phyloP scores from a whole-genome alignment of 1,139 yeast genomes.

The Saccharomycopsis crataegensis region DNA sequence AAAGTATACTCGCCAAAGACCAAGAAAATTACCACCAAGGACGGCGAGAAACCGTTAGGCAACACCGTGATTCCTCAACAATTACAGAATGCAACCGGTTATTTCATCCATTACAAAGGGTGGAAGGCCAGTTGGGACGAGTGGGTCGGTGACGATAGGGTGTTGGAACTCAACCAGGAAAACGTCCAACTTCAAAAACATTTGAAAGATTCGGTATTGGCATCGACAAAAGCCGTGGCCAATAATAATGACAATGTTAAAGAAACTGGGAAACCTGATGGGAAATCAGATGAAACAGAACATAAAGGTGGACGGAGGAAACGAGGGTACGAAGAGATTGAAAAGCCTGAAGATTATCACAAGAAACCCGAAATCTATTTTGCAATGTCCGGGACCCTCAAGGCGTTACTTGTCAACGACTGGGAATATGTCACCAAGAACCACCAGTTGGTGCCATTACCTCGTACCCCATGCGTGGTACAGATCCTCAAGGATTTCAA shows the following conservation, averaged over 20 bases:
- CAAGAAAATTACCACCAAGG: conserved; percentile 35
- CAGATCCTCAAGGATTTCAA: conserved; percentile 45
- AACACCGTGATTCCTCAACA: conserved; percentile 37
- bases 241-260: conserved; percentile 9
- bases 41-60: conserved; percentile 27
- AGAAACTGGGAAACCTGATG: neutral
- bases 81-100: conserved; percentile 37
- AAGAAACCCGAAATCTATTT: conserved; percentile 45
- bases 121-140: conserved; percentile 98
- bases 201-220: conserved; percentile 43
- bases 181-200: conserved; percentile 60
- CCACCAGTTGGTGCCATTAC: conserved; percentile 57
- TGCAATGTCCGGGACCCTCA: conserved; percentile 57
- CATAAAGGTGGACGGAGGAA: conserved; percentile 21
- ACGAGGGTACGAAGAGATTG: conserved; percentile 22
- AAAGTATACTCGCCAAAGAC: conserved; percentile 53
- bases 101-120: conserved; percentile 83
- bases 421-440: conserved; percentile 89
- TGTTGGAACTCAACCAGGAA: conserved; percentile 63
- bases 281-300: conserved; percentile 5
- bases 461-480: conserved; percentile 45
- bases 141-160: conserved; percentile 74
- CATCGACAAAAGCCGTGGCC: conserved; percentile 14
- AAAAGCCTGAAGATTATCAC: conserved; percentile 32
- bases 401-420: conserved; percentile 74